Conservation (phyloP, 2,329 filamentous ascomycete genomes). For the Fusarium nematophilum region DNA sequence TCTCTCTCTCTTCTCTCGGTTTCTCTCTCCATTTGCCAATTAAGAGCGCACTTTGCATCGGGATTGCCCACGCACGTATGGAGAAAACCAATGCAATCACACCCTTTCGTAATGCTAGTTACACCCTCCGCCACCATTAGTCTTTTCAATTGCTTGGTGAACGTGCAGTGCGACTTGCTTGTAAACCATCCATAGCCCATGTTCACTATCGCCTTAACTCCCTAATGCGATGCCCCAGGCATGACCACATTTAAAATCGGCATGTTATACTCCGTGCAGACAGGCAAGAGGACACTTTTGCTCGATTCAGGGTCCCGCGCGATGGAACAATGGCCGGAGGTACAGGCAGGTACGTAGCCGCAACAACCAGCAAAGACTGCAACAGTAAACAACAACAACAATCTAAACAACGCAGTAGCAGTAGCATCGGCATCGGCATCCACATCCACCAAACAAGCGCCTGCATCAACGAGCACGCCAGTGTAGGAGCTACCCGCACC, state of each 20-base stretch:
- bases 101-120: conserved; percentile 24
- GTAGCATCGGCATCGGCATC: conserved; percentile 29
- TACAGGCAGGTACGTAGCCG: conserved; percentile 18
- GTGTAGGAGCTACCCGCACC: conserved; percentile 38
- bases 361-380: conserved; percentile 29
- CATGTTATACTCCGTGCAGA: background rate
- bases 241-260: background rate
- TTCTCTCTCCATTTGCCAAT: conserved; percentile 19
- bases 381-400: conserved; percentile 29
- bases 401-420: conserved; percentile 37
- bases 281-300: background rate
- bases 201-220: background rate
- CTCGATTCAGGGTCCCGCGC: background rate
- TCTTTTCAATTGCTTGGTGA: conserved; percentile 16
- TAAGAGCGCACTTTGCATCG: conserved; percentile 31
- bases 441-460: conserved; percentile 20
- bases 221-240: background rate
- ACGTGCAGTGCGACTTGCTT: conserved; percentile 22
- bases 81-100: conserved; percentile 31
- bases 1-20: conserved; percentile 14
- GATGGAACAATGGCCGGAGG: background rate
- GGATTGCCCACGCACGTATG: conserved; percentile 15
- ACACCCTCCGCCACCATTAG: conserved; percentile 34
- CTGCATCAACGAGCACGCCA: conserved; percentile 41
- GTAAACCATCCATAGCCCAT: background rate